Base-by-base conservation (phyloP, 164 flowering plant species). In the Magnolia sinica region DNA sequence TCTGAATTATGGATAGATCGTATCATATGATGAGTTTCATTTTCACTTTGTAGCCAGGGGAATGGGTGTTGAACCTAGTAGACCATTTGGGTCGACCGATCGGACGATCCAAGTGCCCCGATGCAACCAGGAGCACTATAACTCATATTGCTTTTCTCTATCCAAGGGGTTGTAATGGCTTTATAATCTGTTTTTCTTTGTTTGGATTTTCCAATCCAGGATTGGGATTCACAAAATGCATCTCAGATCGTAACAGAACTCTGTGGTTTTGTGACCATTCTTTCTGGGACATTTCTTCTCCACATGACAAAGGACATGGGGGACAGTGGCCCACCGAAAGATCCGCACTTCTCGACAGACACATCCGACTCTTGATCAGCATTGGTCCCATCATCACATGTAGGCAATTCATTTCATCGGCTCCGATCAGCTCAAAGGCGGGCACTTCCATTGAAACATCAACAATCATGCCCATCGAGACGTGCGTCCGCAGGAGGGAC, bases 241-340 rank as follows among this genome's bases (percentile, higher is more conserved):
- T 84, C 93, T 50, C 91, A 90, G 49, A 91, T 91, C 52, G 89
- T 73, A 3, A 86, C 91, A 0, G 88, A 89, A 81, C 11, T 91
- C 63, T 88, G 93, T 64, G 96, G 96, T 24, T 91, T 91, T 73
- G 84, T 91, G 31, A 90, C 93, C 19, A 91, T 91, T 72, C 81
- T 91, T 18, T 82, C 90, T 0, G 96, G 96, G 16, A 89, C 92
- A 3, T 91, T 91, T 74, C 90, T 91, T 73, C 96, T 91, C 51
- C 96, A 91, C 86, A 90, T 83, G 74, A 91, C 92, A 11, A 89
- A 83, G 72, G 92, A 91, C 65, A 88, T 91, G 96, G 93, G 89
- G 52, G 18, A 55, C 18, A 55, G 61, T 10, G 72, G 50, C 50
- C 71, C 51, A 68, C 7, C 71, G 9, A 31, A 31, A 37, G 71